Percentiles rank a stretch among this genome's conserved stretches.
phyloP scores from a whole-genome alignment of 345 rosid genomes.

The Eucalyptus globulus region DNA sequence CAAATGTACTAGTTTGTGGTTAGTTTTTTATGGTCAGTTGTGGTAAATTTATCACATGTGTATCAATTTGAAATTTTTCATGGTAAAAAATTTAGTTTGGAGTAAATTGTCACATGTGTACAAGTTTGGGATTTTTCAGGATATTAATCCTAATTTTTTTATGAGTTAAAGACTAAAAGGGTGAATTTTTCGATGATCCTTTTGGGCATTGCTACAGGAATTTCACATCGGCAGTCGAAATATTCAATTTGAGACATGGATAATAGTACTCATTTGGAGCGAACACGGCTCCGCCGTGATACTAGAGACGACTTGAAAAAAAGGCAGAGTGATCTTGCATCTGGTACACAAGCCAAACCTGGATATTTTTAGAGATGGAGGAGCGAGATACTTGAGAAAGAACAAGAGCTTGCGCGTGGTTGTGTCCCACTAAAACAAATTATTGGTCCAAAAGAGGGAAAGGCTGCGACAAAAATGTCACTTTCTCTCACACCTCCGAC shows the following conservation, averaged over 20 bases:
- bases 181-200: not conserved
- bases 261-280: not conserved
- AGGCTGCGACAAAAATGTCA: not conserved
- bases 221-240: not conserved
- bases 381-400: not conserved
- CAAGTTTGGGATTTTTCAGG: rapidly evolving
- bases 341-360: not conserved
- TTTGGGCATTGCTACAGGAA: not conserved
- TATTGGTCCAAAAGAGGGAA: not conserved
- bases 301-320: not conserved
- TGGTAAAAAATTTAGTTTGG: no score
- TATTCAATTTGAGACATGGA: not conserved
- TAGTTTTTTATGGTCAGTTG: rapidly evolving
- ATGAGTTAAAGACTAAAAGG: not conserved
- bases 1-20: no score
- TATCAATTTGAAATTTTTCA: no score
- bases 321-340: not conserved
- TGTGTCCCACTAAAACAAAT: not conserved
- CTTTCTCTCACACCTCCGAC: not conserved
- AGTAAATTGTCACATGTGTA: no score
- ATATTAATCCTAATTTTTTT: not conserved
- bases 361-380: not conserved
- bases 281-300: not conserved
- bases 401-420: not conserved
- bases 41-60: rapidly evolving